A percentile compares a stretch with the other conserved stretches of the same genome.
These are phyloP conservation scores for Diospyros lotus DNA, from an alignment of 148 eudicot genomes.

Conservation along the genomic window DNA sequence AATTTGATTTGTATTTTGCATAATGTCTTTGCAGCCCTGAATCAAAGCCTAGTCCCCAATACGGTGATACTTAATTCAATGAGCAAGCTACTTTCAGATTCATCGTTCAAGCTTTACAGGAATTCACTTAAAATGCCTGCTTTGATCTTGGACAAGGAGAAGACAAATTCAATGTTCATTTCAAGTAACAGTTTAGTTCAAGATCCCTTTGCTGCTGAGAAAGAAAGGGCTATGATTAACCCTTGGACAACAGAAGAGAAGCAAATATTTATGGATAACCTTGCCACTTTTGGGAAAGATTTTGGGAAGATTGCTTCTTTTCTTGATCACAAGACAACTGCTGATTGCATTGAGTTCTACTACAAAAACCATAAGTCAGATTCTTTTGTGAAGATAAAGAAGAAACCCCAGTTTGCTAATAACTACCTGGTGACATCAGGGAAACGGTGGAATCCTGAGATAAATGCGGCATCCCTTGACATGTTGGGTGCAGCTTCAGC, in stretches of 20 bases:
- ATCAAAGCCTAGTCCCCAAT: slow-evolving; percentile 41
- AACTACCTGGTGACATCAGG: slow-evolving; percentile 68
- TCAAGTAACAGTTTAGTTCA: slow-evolving; percentile 75
- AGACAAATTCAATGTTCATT: slow-evolving; percentile 43
- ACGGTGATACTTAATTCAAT: slow-evolving; percentile 41
- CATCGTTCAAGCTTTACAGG: slow-evolving; percentile 43
- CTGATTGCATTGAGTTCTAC: slow-evolving; percentile 87
- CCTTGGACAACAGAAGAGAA: slow-evolving; percentile 78
- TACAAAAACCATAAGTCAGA: slow-evolving; percentile 91
- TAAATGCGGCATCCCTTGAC: slow-evolving; percentile 70
- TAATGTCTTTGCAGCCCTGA: slow-evolving; percentile 44
- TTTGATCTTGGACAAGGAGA: slow-evolving; percentile 64
- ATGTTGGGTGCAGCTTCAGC: slow-evolving; percentile 76
- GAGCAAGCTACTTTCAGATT: slow-evolving; percentile 54
- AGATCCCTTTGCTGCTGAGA: slow-evolving; percentile 77
- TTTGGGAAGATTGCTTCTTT: slow-evolving; percentile 72
- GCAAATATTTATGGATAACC: slow-evolving; percentile 68
- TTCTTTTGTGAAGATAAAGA: slow-evolving; percentile 49
- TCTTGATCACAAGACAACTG: slow-evolving; percentile 75
- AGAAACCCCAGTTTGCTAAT: slow-evolving; percentile 39
- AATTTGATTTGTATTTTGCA: not conserved
- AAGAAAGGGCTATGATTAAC: slow-evolving; percentile 62
- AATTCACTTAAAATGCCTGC: slow-evolving; percentile 74
- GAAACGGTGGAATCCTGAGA: slow-evolving; percentile 59
- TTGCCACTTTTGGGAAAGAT: slow-evolving; percentile 62